Evolutionary conservation across 805 yeast genomes (phyloP).

Genomic region (Candida ulmi): DNA sequence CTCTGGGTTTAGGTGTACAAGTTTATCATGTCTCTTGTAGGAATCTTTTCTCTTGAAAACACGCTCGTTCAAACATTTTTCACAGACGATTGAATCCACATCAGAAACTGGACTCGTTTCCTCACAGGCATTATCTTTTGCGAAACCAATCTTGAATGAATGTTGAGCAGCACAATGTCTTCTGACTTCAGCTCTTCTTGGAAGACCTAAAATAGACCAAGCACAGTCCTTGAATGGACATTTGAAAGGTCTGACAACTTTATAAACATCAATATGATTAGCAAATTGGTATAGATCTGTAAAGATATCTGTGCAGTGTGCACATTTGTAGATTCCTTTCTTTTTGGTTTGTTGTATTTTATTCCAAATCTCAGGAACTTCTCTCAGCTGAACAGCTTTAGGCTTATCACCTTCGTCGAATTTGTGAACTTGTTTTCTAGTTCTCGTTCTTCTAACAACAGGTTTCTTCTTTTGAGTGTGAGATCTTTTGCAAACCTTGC

Average conservation of each 20-base stretch:
- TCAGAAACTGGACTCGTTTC: neutral
- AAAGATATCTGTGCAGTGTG: constrained; percentile 39
- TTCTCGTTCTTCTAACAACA: neutral
- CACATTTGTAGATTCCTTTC: constrained; percentile 40
- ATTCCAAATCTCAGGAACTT: constrained; percentile 23
- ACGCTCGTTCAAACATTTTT: constrained; percentile 39
- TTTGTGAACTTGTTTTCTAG: neutral
- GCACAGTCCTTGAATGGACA: constrained; percentile 43
- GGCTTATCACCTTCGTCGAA: neutral
- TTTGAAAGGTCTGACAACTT: constrained; percentile 34
- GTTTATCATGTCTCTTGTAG: constrained; percentile 42
- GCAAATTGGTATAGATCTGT: constrained; percentile 33
- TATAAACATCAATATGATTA: constrained; percentile 37
- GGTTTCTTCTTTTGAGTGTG: neutral
- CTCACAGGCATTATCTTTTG: neutral
- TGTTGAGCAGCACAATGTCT: constrained; percentile 48
- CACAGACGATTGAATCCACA: too few species aligned
- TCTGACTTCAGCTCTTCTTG: constrained; percentile 41
- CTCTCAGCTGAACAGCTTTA: constrained; percentile 22
- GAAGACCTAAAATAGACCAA: constrained; percentile 44
- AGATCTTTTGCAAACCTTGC: too few species aligned
- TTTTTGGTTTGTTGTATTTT: constrained; percentile 28
- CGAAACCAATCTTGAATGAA: constrained; percentile 5
- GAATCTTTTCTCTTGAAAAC: constrained; percentile 49
- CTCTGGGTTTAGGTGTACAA: constrained; percentile 39